Conservation (phyloP, 257 asterid species). For the Capsicum chinense region DNA sequence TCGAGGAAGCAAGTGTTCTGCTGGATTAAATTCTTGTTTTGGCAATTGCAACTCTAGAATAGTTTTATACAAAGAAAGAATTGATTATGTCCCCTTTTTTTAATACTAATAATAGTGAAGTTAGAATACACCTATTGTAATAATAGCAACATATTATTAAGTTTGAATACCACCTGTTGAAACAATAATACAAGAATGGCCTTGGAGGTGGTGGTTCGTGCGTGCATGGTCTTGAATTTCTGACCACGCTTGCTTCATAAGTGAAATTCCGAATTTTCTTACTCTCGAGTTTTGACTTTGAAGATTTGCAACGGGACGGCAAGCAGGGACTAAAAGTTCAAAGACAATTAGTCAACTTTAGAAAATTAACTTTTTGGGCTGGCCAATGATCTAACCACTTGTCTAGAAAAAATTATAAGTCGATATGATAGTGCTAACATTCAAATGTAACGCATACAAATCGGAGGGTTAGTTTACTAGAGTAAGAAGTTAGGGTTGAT, state of each 20-base stretch:
- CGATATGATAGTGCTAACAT: too few relatives aligned
- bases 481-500: too few relatives aligned
- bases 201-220: neutral
- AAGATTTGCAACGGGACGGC: too few relatives aligned
- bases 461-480: too few relatives aligned
- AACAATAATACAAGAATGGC: neutral
- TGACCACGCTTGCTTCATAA: neutral
- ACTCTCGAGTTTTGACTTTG: too few relatives aligned
- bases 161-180: neutral
- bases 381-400: too few relatives aligned
- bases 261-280: neutral
- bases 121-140: neutral
- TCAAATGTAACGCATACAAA: too few relatives aligned
- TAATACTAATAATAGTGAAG: neutral
- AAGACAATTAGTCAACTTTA: too few relatives aligned
- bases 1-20: neutral
- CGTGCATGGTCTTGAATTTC: neutral
- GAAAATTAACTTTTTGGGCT: too few relatives aligned
- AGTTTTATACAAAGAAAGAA: neutral
- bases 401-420: too few relatives aligned
- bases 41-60: neutral
- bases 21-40: neutral
- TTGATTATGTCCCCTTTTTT: neutral
- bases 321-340: too few relatives aligned
- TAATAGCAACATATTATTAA: neutral